Evolutionary conservation across 768 basidiomycete genomes (phyloP), one percentile per base, ranked within the genome.

Genomic region (Daedaleopsis sinensis): DNA sequence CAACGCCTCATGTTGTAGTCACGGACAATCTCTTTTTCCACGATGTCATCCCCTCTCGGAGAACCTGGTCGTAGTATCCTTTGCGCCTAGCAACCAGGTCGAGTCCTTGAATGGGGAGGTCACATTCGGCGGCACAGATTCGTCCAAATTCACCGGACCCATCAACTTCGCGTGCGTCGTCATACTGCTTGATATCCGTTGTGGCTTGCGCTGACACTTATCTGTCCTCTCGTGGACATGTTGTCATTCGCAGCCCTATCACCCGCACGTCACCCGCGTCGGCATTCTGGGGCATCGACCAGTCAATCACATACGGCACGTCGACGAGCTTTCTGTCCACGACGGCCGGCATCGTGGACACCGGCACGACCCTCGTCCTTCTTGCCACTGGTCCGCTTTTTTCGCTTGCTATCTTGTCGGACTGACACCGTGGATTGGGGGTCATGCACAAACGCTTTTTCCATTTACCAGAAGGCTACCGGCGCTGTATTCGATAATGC

Each of bases 1-100:
- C 39, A 42, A 13, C 13, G 2, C 39, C 5, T 11, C 39, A 42
- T 42, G 39, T 42, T 42, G 27, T 87, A 3, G 83, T 90, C 35
- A 84, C 82, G 27, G 72, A 75, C 67, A 78, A 76, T 67, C 69
- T 76, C 39, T 68, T 66, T 62, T 53, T 50, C 9, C 68, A 74
- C 52, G 70, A 73, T 3, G 19, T 52, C 16, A 77, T 74, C 55
- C n/a, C n/a, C n/a, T n/a, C n/a, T 1, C 62, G 4, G 36, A 55
- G 7, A 55, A 73, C 48, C 19, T 71, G 5, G 57, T 78, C 58
- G 62, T 67, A 1, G 60, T 78, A 39, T 78, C 67, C 18, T 76
- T 76, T 58, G 68, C 62, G 32, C 77, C 76, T 9, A 68, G 71
- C 3, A 67, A 67, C 27, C 59, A 65, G 5, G 21, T 23, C 24